These are phyloP conservation scores for Daldinia childiae DNA, from an alignment of 495 filamentous ascomycete species.

Conservation along the genomic window DNA sequence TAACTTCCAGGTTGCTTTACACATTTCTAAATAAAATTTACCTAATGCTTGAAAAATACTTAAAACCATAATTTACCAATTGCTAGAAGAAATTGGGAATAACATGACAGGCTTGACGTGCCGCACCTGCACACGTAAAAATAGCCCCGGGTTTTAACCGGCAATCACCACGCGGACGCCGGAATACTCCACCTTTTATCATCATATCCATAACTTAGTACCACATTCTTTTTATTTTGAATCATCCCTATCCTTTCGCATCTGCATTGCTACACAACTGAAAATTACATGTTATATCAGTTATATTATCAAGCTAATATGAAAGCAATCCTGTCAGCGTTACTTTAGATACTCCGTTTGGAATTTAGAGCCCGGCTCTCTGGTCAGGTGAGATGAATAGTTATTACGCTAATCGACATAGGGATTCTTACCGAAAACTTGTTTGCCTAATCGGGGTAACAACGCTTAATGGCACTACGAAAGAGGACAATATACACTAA, in stretches of 20 bases:
- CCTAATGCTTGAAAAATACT: neutral
- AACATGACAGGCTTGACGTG: neutral
- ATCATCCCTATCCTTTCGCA: neutral
- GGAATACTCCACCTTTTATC: neutral
- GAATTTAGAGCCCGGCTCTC: neutral
- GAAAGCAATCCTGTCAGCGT: neutral
- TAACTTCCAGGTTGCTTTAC: neutral
- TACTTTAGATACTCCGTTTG: neutral
- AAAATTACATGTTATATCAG: neutral
- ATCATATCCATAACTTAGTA: neutral
- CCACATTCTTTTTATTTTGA: neutral
- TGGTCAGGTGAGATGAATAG: constrained; percentile 1
- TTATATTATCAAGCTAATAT: too few relatives aligned
- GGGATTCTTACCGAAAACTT: neutral
- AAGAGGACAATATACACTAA: neutral
- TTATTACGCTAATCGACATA: neutral
- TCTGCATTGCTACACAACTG: neutral
- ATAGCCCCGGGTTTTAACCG: neutral
- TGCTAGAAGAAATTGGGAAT: neutral
- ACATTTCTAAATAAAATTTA: neutral
- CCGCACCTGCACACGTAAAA: neutral
- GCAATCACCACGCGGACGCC: neutral
- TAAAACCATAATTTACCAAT: neutral
- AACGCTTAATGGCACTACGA: neutral
- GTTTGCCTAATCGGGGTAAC: constrained; percentile 3